Percentiles rank a stretch among this genome's conserved stretches.
Evolutionary conservation across 768 basidiomycete genomes (phyloP).

Genomic region (Mycena polygramma): DNA sequence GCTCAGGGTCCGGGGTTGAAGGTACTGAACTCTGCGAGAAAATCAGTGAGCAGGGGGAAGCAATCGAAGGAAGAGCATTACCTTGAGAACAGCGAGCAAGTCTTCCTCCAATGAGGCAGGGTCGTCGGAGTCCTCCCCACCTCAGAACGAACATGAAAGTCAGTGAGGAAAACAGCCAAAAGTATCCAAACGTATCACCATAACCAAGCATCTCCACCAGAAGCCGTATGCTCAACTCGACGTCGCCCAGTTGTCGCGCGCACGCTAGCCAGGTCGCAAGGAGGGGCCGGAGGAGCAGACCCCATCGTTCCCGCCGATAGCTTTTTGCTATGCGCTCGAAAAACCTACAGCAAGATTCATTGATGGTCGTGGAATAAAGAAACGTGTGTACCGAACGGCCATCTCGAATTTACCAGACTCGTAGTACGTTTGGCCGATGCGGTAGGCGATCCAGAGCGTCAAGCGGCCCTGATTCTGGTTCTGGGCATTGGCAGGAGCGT

Average conservation of each 20-base stretch:
- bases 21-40: conserved; percentile 77
- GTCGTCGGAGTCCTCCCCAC: conserved; percentile 59
- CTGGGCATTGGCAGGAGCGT: conserved; percentile 57
- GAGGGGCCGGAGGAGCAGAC: conserved; percentile 77
- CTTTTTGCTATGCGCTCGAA: conserved; percentile 93
- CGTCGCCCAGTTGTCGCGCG: conserved; percentile 81
- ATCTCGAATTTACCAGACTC: conserved; percentile 86
- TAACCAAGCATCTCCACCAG: conserved; percentile 87
- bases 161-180: conserved; percentile 9
- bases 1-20: conserved; percentile 59
- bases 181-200: conserved; percentile 57
- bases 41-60: conserved; percentile 3
- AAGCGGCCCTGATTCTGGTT: conserved; percentile 77
- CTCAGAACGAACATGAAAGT: conserved; percentile 40
- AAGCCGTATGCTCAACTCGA: conserved; percentile 81
- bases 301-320: conserved; percentile 90
- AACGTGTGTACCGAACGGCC: conserved; percentile 78
- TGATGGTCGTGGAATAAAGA: background rate
- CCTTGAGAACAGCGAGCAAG: conserved; percentile 79
- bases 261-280: conserved; percentile 87
- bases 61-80: conserved; percentile 44
- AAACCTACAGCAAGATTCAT: conserved; percentile 66
- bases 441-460: conserved; percentile 91
- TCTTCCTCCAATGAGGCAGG: conserved; percentile 73
- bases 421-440: conserved; percentile 90